phyloP scores from a whole-genome alignment of 345 rosid species.

The Eucalyptus erythrocorys region DNA sequence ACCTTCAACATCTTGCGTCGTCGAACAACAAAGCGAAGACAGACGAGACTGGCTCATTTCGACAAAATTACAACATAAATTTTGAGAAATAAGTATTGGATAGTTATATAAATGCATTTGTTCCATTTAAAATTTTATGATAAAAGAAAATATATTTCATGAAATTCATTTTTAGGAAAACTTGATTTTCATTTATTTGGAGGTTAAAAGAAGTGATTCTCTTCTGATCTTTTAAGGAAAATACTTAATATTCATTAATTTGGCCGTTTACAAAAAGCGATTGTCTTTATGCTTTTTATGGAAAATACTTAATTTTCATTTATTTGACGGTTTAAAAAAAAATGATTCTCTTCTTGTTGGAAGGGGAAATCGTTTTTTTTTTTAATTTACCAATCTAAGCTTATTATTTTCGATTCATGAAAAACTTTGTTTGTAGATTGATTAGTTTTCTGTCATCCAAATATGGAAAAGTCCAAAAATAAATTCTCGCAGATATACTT shows the following conservation, averaged over 20 bases:
- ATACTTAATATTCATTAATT: neutral
- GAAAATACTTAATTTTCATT: too few relatives aligned
- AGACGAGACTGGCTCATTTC: accelerated
- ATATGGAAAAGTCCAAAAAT: neutral
- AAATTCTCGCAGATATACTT: neutral
- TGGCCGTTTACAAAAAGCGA: neutral
- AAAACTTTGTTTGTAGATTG: too few relatives aligned
- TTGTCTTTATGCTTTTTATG: neutral
- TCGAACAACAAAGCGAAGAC: accelerated
- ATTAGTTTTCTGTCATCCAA: neutral
- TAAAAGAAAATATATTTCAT: neutral
- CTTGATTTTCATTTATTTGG: neutral
- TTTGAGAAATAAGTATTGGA: neutral
- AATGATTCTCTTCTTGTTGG: neutral
- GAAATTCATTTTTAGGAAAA: too few relatives aligned
- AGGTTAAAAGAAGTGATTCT: neutral
- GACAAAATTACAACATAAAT: neutral
- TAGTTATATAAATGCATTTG: neutral
- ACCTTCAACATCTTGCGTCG: neutral
- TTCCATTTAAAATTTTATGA: neutral
- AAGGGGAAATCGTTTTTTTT: neutral
- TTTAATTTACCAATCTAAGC: neutral
- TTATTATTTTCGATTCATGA: neutral
- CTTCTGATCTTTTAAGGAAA: neutral
- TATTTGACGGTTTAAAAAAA: too few relatives aligned